Evolutionary conservation across 352 stramenopile genomes (phyloP).

Genomic region (Chrysophaeum taylorii): DNA sequence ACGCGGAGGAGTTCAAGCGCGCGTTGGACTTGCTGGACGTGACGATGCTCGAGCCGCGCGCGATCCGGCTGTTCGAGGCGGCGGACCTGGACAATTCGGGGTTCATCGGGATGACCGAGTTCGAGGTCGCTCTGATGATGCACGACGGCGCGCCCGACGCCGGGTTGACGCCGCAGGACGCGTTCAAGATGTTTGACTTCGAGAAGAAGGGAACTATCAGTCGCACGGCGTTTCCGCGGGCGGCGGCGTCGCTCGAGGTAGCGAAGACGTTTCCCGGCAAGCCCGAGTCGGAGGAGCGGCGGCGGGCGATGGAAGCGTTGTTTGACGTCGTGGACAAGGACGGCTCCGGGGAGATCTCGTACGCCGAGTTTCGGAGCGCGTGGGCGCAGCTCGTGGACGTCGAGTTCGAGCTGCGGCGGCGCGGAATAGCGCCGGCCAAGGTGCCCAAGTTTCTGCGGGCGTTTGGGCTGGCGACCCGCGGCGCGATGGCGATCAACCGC

Average conservation of each 20-base stretch:
- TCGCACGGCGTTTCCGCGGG: not conserved
- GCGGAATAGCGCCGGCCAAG: not conserved
- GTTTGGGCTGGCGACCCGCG: not conserved
- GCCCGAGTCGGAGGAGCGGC: not conserved
- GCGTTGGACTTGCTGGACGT: slow-evolving; percentile 12
- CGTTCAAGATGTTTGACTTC: slow-evolving; percentile 8
- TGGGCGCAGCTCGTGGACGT: not conserved
- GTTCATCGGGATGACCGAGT: slow-evolving; percentile 1
- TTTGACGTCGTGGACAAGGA: slow-evolving; percentile 2
- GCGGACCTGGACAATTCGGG: not conserved
- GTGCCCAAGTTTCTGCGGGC: not conserved
- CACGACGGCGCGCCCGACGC: not conserved
- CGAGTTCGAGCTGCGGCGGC: not conserved
- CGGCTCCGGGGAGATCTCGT: not conserved
- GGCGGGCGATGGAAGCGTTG: not conserved
- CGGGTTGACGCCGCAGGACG: not conserved
- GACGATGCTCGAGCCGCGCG: slow-evolving; percentile 5
- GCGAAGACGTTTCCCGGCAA: not conserved
- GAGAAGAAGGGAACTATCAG: not conserved
- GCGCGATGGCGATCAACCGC: not conserved
- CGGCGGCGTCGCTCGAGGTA: not conserved
- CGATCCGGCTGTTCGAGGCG: slow-evolving; percentile 8
- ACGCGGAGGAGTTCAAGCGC: slow-evolving; percentile 5
- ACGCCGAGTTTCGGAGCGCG: not conserved
- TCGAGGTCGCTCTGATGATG: slow-evolving; percentile 11